Evolutionary conservation across 2,329 filamentous ascomycete species (phyloP), one percentile per base, ranked within the genome.

Genomic region (Aspergillus transmontanensis): DNA sequence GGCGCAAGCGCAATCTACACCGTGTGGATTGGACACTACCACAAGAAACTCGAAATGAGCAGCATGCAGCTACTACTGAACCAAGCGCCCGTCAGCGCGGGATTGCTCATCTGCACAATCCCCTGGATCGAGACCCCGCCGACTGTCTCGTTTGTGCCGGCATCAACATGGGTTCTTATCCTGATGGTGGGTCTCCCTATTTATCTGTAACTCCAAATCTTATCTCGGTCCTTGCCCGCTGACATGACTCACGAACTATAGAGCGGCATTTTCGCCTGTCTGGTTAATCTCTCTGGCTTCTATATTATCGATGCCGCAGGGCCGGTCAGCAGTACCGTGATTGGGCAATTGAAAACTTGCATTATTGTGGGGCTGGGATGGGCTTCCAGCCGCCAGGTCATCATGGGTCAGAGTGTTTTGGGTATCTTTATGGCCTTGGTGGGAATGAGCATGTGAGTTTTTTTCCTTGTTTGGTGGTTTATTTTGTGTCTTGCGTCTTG

Each of bases 291-390:
- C 21, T 69, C 68, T 4, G 67, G 68, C 12, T 68, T 69, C n/a
- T 70, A 68, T 26, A 70, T 74, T n/a, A 71, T 73, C 48, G 70
- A 72, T 19, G 68, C 66, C 0, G 73, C 75, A 2, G 87, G 87
- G 0, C 85, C 87, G 0, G 87, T 90, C 4, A 87, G 86, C 9
- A 89, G 86, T 68, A 89, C 87, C 0, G 86, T 90, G 0, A 86
- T 90, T 19, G 88, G 87, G 0, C 87, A 90, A 69, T 78, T 88
- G 41, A 90, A 90, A 77, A 90, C 87, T 0, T 89, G 86, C 69
- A 84, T 84, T 6, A 89, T 90, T 66, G 86, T 89, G n/a, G 83
- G 83, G 21, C 75, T 90, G 5, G 87, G 87, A 34, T 90, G 87
- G 87, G 63, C 62, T 1, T 60, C 58, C 5, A 66, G 63, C 23